Base-by-base conservation (phyloP, 441 rosid species). In the Corymbia calophylla region DNA sequence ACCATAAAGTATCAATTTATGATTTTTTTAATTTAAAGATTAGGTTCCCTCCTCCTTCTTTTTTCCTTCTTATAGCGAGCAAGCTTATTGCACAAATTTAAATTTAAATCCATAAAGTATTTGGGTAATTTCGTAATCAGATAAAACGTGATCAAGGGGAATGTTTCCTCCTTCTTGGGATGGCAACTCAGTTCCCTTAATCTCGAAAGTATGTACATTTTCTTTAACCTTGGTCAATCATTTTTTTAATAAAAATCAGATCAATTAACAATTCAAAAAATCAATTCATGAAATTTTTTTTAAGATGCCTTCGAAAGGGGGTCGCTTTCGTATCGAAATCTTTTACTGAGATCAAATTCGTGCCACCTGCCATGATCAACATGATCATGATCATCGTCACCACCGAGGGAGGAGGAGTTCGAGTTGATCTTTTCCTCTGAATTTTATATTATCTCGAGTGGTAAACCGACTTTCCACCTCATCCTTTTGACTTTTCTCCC, bases 1-100 rank as follows among this genome's bases (percentile, higher is more conserved):
- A 6, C 9, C 23, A 2, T 9, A 0, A 27, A 70, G 81, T 9
- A 5, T 3, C 15, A 7, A 35, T 35, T 5, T 19, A 10, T 3
- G 7, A 19, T 70, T 35, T 35, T 1, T 70, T 18, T 70, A 9
- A 19, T 70, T 32, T 3, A 0, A 3, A 18, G 35, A 31, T n/a
- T 17, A 2, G 31, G 39, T 66, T n/a, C 19, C 3, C 39, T 25
- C 18, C 29, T 14, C 1, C 16, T 13, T 6, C 19, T 2, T 5
- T 64, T 16, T 15, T 14, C 7, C 8, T n/a, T 4, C 39, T n/a
- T 0, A 7, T 1, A 0, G 25, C 35, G 2, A 66, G 73, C 31
- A 4, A n/a, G 39, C 44, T 6, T 21, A 4, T 31, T 8, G 1
- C 44, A 17, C 4, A 8, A 16, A 9, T 18, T 11, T 31, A 31